A percentile compares a stretch with the other conserved stretches of the same genome.
Conservation (phyloP, 1,139 yeast species). For the Arxiozyma slooffiae region DNA sequence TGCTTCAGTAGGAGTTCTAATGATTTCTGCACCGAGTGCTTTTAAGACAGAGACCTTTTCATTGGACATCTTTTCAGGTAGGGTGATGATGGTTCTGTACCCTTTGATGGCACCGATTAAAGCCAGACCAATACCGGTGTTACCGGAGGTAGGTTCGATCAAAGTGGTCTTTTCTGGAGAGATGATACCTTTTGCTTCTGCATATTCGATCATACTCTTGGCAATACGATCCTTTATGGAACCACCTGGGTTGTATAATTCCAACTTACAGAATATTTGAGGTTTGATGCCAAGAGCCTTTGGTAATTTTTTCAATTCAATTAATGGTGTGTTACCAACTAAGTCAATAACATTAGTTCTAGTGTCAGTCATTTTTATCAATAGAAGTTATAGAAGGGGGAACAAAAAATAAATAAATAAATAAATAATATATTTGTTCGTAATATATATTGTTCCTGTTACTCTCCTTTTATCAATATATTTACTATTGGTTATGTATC, state of each 20-base stretch:
- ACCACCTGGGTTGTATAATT: conserved; percentile 85
- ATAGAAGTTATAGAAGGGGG: not conserved
- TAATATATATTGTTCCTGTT: no score
- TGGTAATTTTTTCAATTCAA: conserved; percentile 66
- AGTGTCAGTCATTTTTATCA: conserved; percentile 13
- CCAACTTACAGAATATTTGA: conserved; percentile 79
- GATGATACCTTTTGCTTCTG: conserved; percentile 68
- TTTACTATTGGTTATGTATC: no score
- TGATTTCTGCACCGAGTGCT: conserved; percentile 85
- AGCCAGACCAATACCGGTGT: conserved; percentile 84
- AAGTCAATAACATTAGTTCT: conserved; percentile 29
- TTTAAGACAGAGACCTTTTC: conserved; percentile 82
- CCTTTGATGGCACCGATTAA: conserved; percentile 81
- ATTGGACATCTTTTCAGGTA: conserved; percentile 89
- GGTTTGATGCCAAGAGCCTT: conserved; percentile 69
- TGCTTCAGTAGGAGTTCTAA: conserved; percentile 87
- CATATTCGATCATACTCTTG: conserved; percentile 72
- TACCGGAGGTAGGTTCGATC: conserved; percentile 86
- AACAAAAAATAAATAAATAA: no score
- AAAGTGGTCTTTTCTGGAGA: conserved; percentile 72
- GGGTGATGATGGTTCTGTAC: conserved; percentile 76
- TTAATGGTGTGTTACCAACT: conserved; percentile 76
- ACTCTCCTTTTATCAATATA: no score
- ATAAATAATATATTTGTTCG: not conserved
- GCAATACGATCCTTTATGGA: conserved; percentile 95